Evolutionary conservation across 768 basidiomycete genomes (phyloP).

Genomic region (Collybia sordida): DNA sequence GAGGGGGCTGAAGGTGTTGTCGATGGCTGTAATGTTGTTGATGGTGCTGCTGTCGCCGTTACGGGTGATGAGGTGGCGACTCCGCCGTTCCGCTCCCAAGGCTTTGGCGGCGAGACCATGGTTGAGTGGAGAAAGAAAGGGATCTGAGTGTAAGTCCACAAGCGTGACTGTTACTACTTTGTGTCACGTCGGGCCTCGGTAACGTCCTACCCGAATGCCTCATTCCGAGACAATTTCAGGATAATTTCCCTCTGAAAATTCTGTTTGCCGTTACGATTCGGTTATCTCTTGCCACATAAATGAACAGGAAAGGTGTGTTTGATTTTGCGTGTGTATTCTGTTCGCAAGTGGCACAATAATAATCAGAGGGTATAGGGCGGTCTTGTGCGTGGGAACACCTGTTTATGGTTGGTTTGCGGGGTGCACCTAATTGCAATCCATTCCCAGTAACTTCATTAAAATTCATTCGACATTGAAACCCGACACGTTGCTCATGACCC

Average conservation of each 20-base stretch:
- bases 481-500: too few species aligned
- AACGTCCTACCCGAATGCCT: neutral
- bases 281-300: too few species aligned
- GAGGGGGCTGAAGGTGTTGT: conserved; percentile 8
- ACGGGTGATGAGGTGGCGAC: conserved; percentile 29
- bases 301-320: too few species aligned
- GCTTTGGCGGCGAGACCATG: conserved; percentile 88
- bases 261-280: too few species aligned
- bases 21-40: conserved; percentile 26
- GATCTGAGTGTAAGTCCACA: neutral
- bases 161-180: neutral
- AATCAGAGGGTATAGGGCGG: too few species aligned
- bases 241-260: neutral
- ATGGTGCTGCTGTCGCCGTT: conserved; percentile 23
- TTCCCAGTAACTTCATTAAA: too few species aligned
- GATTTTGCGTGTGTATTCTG: too few species aligned
- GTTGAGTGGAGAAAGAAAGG: conserved; percentile 9
- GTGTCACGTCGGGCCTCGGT: neutral
- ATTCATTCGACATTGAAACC: too few species aligned
- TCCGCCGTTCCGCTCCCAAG: conserved; percentile 73
- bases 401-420: too few species aligned
- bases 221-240: neutral
- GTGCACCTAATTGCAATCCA: too few species aligned
- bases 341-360: too few species aligned
- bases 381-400: too few species aligned